These are phyloP conservation scores for Echinochloa phyllopogon DNA, from an alignment of 176 grass and related monocot species.

Conservation along the genomic window DNA sequence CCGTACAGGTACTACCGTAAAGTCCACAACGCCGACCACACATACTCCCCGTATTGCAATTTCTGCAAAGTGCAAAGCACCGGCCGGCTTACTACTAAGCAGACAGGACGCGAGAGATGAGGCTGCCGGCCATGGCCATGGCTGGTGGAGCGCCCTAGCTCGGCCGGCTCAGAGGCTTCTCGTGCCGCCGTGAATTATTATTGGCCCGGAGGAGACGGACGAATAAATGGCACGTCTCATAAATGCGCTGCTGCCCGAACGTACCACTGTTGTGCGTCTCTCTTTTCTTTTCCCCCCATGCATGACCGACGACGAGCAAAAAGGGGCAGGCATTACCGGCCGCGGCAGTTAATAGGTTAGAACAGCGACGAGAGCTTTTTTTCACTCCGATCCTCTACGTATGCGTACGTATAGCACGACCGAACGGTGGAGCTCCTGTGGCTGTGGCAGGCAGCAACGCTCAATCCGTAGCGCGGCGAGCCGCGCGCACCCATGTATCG, in stretches of 20 bases:
- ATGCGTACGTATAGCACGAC: neutral
- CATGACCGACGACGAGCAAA: neutral
- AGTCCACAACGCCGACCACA: neutral
- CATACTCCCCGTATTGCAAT: no score
- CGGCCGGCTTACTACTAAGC: neutral
- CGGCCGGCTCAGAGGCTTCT: neutral
- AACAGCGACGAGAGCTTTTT: neutral
- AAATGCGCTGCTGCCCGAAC: constrained; percentile 6
- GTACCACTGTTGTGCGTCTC: neutral
- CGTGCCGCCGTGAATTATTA: constrained; percentile 41
- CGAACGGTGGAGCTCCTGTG: no score
- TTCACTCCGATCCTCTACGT: neutral
- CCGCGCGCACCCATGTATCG: no score
- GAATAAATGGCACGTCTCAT: constrained; percentile 22
- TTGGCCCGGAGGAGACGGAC: neutral
- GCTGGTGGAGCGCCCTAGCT: neutral
- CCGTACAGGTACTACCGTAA: neutral
- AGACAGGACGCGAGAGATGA: neutral
- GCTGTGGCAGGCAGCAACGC: no score
- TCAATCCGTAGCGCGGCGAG: no score
- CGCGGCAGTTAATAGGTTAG: neutral
- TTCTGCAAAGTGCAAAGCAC: no score
- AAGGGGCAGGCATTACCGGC: neutral
- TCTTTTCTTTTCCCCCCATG: neutral
- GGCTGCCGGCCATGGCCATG: neutral